Conservation (phyloP, 2,329 filamentous ascomycete genomes). For the Phoma sp. region DNA sequence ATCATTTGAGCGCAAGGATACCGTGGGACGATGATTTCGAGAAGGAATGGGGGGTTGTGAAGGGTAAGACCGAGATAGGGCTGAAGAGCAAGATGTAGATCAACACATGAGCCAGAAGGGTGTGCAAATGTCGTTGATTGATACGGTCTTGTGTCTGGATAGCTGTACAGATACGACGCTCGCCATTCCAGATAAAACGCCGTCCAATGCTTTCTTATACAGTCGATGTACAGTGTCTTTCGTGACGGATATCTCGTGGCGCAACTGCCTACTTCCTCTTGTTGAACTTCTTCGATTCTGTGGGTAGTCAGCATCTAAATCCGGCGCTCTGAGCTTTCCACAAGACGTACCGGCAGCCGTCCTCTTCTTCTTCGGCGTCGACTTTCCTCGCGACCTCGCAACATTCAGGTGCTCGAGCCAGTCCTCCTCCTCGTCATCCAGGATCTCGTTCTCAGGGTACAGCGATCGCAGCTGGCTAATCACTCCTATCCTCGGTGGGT, state of each 20-base stretch:
- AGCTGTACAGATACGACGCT: neutral
- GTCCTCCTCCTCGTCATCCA: constrained; percentile 79
- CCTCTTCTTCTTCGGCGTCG: constrained; percentile 87
- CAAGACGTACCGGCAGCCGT: constrained; percentile 55
- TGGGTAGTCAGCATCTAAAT: constrained; percentile 6
- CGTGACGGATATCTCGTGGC: constrained; percentile 3
- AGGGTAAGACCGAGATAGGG: constrained; percentile 9
- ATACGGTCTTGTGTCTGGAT: constrained; percentile 1
- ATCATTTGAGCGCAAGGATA: constrained; percentile 50
- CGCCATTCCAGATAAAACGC: constrained; percentile 18
- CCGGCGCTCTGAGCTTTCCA: neutral
- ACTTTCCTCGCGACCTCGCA: constrained; percentile 72
- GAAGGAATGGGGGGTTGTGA: constrained; percentile 27
- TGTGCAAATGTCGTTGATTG: neutral
- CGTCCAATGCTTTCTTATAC: constrained; percentile 23
- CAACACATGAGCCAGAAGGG: neutral
- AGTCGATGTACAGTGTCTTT: constrained; percentile 24
- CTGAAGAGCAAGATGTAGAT: constrained; percentile 30
- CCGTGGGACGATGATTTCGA: constrained; percentile 56
- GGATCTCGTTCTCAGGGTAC: constrained; percentile 72
- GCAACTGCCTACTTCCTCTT: constrained; percentile 50
- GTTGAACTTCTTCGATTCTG: constrained; percentile 56
- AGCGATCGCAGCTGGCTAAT: constrained; percentile 75
- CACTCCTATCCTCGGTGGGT: constrained; percentile 76
- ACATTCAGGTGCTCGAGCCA: constrained; percentile 72